Base-by-base conservation (phyloP, 371 early-diverging fungal species). In the Umbelopsis sp. region DNA sequence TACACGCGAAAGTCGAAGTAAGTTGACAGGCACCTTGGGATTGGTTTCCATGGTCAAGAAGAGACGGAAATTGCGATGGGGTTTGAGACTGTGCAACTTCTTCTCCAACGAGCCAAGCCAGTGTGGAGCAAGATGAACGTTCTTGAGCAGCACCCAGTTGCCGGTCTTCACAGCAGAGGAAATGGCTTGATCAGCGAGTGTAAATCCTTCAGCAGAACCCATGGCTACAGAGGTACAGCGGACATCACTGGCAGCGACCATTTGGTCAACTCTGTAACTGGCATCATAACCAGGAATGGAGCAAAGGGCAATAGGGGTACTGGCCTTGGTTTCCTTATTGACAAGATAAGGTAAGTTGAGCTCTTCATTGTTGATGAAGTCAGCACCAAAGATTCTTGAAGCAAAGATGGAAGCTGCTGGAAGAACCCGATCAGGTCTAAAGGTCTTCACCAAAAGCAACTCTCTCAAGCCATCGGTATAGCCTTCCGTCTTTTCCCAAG, bases 21-120 rank as follows among this genome's bases (percentile, higher is more conserved):
- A 75, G 69, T 94, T 95, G 63, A 92, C 92, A 10, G 99, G 98
- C n/a, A 98, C 95, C 65, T 91, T 94, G 44, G 97, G 96, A 76
- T 95, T 94, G 32, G 95, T 96, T 80, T 99, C 99, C 93, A 95
- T 96, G 0, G 99, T 98, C 75, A 99, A 79, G 86, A 99, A 98
- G 67, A 99, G 81, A 63, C 97, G 89, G 91, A 99, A 98, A 65
- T 81, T 84, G 18, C 78, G 83, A 77, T 94, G 86, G 5, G 97
- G 86, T 68, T 94, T 94, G 83, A 97, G 75, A 63, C 90, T 86
- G 72, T 95, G 94, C 69, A 98, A 81, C 63, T 90, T 86, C 90
- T 99, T 99, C 80, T 99, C 99, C 3, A 99, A 86, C 76, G 95
- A 95, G 44, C 91, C 88, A 4, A 99, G 86, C 99, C 99, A 99